Percentiles rank a stretch among this genome's conserved stretches.
Conservation (phyloP, 371 early-diverging fungal species). For the Rhizopus arrhizus region DNA sequence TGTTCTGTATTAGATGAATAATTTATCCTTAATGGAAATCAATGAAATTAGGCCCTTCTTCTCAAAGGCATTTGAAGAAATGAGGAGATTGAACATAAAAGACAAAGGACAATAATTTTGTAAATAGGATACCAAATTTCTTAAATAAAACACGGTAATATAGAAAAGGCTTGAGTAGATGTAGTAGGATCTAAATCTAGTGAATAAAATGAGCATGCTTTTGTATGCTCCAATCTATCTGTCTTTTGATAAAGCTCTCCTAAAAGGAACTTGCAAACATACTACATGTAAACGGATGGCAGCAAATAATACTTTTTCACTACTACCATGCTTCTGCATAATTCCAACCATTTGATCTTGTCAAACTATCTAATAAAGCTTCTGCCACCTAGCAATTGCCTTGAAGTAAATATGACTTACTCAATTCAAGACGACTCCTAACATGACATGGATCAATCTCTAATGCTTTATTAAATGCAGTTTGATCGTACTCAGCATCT, state of each 20-base stretch:
- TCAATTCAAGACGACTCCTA: slow-evolving; percentile 46
- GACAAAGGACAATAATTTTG: slow-evolving; percentile 1
- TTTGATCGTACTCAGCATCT: slow-evolving; percentile 48
- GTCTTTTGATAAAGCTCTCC: slow-evolving; percentile 61
- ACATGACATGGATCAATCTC: slow-evolving; percentile 53
- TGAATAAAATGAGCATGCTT: slow-evolving; percentile 74
- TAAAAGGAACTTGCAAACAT: slow-evolving; percentile 52
- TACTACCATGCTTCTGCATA: slow-evolving; percentile 67
- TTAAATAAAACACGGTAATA: slow-evolving; percentile 49
- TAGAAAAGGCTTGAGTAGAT: slow-evolving; percentile 64
- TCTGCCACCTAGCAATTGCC: slow-evolving; percentile 57
- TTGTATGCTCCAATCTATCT: slow-evolving; percentile 60
- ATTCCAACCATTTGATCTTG: slow-evolving; percentile 64
- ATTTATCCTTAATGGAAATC: slow-evolving; percentile 82
- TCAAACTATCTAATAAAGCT: slow-evolving; percentile 54
- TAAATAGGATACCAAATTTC: background rate
- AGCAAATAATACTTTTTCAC: background rate
- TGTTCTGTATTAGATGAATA: slow-evolving; percentile 64
- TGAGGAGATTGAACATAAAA: slow-evolving; percentile 49
- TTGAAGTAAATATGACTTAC: slow-evolving; percentile 44
- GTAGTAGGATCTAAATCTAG: slow-evolving; percentile 69
- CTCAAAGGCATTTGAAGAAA: slow-evolving; percentile 72
- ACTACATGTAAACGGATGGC: too few species aligned
- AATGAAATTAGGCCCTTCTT: slow-evolving; percentile 90
- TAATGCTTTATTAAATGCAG: slow-evolving; percentile 58